Evolutionary conservation across 192 early-diverging fungal genomes (phyloP), one percentile per base, ranked within the genome.

Genomic region (Coemansia sp.): DNA sequence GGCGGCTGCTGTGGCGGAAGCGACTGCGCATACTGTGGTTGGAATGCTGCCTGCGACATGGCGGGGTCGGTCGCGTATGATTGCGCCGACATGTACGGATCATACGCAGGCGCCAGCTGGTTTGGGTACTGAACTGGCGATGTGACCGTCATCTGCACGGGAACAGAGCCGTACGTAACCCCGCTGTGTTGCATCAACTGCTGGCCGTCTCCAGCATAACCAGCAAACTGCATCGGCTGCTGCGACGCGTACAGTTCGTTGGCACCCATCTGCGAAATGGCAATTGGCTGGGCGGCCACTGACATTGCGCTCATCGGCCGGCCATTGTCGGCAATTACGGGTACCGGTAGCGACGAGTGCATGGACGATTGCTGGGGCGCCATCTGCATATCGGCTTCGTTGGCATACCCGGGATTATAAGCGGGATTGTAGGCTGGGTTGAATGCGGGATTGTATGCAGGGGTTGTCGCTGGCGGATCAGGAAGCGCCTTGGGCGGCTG

Each of bases 331-430:
- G 25, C n/a, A 15, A 28, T 20, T 8, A 27, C 36, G 11, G 27
- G 29, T 2, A 55, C 45, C 26, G 60, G 46, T 23, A 49, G 41
- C 22, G 39, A 14, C 36, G 53, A 52, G 25, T 27, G 46, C 10
- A 19, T 4, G 26, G 30, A 25, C 36, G 27, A 29, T 52, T 53
- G 40, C 42, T 55, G 55, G 19, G 20, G 30, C 36, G 42, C 14
- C 39, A 52, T 41, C 22, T 53, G 46, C 14, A 17, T 25, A 17
- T 64, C 48, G 5, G 38, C 39, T 21, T 46, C 49, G 14, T 19
- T 20, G 23, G 43, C 29, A 31, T 61, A 73, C 1, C 35, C 57
- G 12, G 70, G 63, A 42, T 58, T 74, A 47, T 52, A 70, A 29
- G 56, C 50, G 26, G 55, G 67, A 21, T 45, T 59, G 30, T 42